phyloP scores from a whole-genome alignment of 23 red algal genomes.

The Gracilaria gracilis region DNA sequence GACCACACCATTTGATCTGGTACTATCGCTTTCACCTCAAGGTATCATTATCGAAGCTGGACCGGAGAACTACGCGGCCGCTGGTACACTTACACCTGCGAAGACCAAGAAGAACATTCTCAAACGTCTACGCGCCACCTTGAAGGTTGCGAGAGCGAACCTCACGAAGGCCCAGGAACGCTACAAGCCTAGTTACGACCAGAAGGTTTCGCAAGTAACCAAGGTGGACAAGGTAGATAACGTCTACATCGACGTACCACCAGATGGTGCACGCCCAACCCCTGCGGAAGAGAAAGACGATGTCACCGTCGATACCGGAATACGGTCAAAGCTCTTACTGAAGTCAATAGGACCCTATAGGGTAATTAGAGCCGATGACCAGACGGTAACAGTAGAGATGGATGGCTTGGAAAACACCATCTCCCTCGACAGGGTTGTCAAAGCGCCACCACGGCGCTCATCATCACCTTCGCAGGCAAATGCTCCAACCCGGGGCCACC shows the following conservation, averaged over 20 bases:
- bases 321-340: neutral
- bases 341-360: neutral
- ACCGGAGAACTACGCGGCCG: neutral
- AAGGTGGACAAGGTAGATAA: neutral
- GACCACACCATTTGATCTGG: slow-evolving; percentile 12
- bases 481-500: neutral
- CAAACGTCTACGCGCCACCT: neutral
- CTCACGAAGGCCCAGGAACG: neutral
- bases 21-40: neutral
- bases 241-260: slow-evolving; percentile 12
- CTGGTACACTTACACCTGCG: neutral
- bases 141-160: neutral
- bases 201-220: neutral
- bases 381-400: neutral
- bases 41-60: neutral
- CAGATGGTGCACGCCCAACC: neutral
- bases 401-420: neutral
- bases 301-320: neutral
- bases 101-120: neutral
- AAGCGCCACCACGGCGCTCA: no score
- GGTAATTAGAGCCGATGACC: neutral
- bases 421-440: neutral
- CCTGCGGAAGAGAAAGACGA: neutral
- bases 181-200: slow-evolving; percentile 7
- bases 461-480: neutral